Evolutionary conservation across 345 rosid genomes (phyloP).

Genomic region (Cardamine occulta): DNA sequence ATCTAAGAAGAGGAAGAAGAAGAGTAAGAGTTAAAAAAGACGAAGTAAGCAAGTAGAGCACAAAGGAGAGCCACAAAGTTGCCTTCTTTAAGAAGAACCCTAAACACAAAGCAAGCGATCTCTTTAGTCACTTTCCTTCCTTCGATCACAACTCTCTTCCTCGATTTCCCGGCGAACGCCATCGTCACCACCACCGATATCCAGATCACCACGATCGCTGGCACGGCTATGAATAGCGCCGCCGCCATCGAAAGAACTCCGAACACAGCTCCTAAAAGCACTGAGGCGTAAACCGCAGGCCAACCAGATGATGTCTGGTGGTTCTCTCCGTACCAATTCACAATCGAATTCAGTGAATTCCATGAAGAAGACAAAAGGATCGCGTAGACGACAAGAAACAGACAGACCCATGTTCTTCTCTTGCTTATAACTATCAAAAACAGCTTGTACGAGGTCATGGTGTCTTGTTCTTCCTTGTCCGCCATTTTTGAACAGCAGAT

Average conservation of each 20-base stretch:
- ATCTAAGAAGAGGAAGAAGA: not conserved
- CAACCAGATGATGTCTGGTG: conserved; percentile 53
- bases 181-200: conserved; percentile 75
- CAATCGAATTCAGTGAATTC: conserved; percentile 76
- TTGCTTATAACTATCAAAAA: conserved; percentile 78
- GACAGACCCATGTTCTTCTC: conserved; percentile 87
- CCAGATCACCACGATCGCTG: conserved; percentile 84
- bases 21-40: conserved; percentile 42
- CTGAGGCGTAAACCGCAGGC: conserved; percentile 92
- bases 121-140: conserved; percentile 82
- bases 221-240: conserved; percentile 88
- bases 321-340: conserved; percentile 63
- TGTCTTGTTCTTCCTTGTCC: conserved; percentile 50
- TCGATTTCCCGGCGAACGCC: conserved; percentile 87
- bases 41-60: conserved; percentile 81
- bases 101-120: conserved; percentile 64
- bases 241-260: conserved; percentile 86
- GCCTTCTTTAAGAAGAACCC: conserved; percentile 79
- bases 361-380: conserved; percentile 72
- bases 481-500: conserved; percentile 36
- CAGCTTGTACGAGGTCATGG: conserved; percentile 53
- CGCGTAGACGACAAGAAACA: conserved; percentile 79
- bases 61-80: conserved; percentile 74
- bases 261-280: conserved; percentile 77
- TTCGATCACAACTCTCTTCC: conserved; percentile 62